These are phyloP conservation scores for Coemansia sp. DNA, from an alignment of 192 early-diverging fungal genomes.

Conservation along the genomic window DNA sequence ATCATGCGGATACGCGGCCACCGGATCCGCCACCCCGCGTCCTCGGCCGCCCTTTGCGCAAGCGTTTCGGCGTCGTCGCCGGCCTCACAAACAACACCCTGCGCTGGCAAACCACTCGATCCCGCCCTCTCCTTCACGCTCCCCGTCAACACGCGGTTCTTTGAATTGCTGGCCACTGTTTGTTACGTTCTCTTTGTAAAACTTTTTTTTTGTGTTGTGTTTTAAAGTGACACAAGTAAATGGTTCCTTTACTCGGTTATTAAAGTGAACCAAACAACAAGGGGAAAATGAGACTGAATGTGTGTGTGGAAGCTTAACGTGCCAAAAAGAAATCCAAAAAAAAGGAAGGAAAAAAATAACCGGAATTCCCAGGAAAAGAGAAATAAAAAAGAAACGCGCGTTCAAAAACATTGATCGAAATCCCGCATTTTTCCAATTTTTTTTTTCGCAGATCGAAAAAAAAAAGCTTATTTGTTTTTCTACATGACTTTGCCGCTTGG, in stretches of 20 bases:
- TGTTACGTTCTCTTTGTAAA: too few relatives aligned
- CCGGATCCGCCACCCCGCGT: conserved; percentile 42
- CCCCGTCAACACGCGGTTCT: background rate
- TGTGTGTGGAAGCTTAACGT: too few relatives aligned
- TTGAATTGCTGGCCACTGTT: too few relatives aligned
- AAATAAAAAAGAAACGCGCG: background rate
- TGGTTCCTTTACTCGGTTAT: too few relatives aligned
- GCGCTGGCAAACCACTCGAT: background rate
- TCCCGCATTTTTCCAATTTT: background rate
- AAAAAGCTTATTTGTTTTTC: too few relatives aligned
- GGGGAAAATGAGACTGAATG: too few relatives aligned
- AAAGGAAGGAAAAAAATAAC: background rate
- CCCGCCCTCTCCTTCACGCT: background rate
- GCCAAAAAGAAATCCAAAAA: conserved; percentile 10
- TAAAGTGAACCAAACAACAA: too few relatives aligned
- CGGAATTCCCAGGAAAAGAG: background rate
- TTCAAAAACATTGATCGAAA: too few relatives aligned
- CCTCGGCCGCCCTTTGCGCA: conserved; percentile 32
- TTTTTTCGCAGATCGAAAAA: background rate
- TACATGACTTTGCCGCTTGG: too few relatives aligned
- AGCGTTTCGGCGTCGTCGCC: conserved; percentile 31
- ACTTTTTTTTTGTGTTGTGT: too few relatives aligned
- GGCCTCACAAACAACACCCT: too few relatives aligned
- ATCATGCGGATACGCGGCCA: conserved; percentile 51
- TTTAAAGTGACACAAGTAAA: too few relatives aligned